Evolutionary conservation across 2,329 filamentous ascomycete species (phyloP).

Genomic region (Harringtonia lauricola): DNA sequence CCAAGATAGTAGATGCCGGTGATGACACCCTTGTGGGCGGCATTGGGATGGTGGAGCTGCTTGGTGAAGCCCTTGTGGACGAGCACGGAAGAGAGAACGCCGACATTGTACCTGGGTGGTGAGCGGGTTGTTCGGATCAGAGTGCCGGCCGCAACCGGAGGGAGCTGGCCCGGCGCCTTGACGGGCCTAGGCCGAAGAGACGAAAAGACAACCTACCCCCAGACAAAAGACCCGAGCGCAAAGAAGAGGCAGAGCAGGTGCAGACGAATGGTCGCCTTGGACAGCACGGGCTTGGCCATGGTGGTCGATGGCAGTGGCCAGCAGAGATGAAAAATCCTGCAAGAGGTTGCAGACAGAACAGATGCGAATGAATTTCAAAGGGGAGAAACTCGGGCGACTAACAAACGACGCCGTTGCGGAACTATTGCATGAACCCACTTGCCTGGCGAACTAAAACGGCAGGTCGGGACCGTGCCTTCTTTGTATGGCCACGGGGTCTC

Average conservation of each 20-base stretch:
- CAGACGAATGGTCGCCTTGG: conserved; percentile 28
- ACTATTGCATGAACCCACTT: not conserved
- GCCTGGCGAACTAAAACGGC: too few species aligned
- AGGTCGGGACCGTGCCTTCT: too few species aligned
- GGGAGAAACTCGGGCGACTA: not conserved
- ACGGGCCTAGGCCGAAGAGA: too few species aligned
- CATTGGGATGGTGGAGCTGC: conserved; percentile 30
- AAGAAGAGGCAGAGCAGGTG: conserved; percentile 39
- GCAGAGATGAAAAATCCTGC: too few species aligned
- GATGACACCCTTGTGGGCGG: conserved; percentile 37
- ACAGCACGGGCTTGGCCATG: conserved; percentile 9
- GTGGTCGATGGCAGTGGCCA: not conserved
- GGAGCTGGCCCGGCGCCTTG: too few species aligned
- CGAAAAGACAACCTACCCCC: conserved; percentile 45
- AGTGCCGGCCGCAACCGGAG: not conserved
- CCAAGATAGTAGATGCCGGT: conserved; percentile 48
- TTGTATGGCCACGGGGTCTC: too few species aligned
- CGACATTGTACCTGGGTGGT: conserved; percentile 41
- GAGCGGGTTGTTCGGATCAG: not conserved
- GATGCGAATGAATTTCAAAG: not conserved
- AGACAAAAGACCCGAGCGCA: conserved; percentile 43
- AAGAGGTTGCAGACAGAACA: too few species aligned
- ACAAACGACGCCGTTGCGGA: not conserved
- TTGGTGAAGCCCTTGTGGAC: conserved; percentile 42
- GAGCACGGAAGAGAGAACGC: conserved; percentile 43